phyloP scores from a whole-genome alignment of 108 stramenopile genomes.

The Schizochytrium sp. region DNA sequence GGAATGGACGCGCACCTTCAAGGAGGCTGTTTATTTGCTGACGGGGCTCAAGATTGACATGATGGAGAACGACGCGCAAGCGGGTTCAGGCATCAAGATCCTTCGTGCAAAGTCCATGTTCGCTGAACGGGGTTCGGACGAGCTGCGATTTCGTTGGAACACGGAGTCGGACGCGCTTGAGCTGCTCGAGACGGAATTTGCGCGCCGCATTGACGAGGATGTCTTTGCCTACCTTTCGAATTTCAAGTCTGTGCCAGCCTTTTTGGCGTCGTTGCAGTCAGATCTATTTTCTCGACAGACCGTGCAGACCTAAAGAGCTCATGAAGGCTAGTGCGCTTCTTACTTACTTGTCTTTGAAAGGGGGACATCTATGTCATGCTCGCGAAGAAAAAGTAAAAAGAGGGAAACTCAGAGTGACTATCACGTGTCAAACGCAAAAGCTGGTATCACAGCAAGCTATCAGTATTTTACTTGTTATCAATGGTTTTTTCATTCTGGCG shows the following conservation, averaged over 20 bases:
- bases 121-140: constrained; percentile 78
- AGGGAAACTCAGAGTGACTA: too few species aligned
- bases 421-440: too few species aligned
- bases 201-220: constrained; percentile 48
- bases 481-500: too few species aligned
- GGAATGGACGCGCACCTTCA: constrained; percentile 74
- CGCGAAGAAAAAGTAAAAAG: too few species aligned
- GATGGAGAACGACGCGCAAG: constrained; percentile 24
- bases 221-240: constrained; percentile 68
- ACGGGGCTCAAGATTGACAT: constrained; percentile 90
- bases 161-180: constrained; percentile 42
- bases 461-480: too few species aligned
- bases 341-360: too few species aligned
- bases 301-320: background rate
- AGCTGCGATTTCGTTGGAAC: constrained; percentile 63
- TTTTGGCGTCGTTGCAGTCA: constrained; percentile 75
- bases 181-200: constrained; percentile 72
- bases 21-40: constrained; percentile 82
- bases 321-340: too few species aligned
- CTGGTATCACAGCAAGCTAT: too few species aligned
- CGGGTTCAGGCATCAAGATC: constrained; percentile 27
- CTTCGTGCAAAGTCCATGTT: constrained; percentile 83
- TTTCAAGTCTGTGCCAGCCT: constrained; percentile 77
- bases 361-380: too few species aligned
- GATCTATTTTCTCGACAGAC: constrained; percentile 85